Evolutionary conservation across 2,329 filamentous ascomycete species (phyloP).

Genomic region (Cordyceps pruinosa): DNA sequence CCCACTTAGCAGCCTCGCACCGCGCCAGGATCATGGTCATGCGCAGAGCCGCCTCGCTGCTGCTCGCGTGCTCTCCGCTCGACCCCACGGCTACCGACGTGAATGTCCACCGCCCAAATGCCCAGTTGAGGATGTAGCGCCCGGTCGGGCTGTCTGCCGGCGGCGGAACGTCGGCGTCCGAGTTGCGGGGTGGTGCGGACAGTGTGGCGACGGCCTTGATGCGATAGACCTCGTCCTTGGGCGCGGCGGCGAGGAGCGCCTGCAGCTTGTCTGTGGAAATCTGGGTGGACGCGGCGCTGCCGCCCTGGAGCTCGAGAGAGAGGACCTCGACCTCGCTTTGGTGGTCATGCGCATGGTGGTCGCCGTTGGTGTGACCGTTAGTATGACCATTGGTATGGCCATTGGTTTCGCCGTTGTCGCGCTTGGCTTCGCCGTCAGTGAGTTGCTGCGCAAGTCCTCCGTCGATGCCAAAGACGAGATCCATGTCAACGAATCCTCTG

Average conservation of each 20-base stretch:
- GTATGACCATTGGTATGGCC: conserved; percentile 19
- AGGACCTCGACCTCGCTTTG: conserved; percentile 92
- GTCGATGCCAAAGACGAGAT: conserved; percentile 82
- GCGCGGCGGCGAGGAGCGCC: conserved; percentile 61
- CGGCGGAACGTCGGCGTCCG: conserved; percentile 40
- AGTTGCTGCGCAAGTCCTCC: conserved; percentile 60
- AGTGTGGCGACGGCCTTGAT: conserved; percentile 68
- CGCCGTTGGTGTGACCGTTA: conserved; percentile 19
- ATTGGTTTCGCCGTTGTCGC: conserved; percentile 19
- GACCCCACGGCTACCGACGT: conserved; percentile 47
- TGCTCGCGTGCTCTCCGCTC: conserved; percentile 45
- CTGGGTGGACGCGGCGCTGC: conserved; percentile 24
- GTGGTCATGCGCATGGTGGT: conserved; percentile 38
- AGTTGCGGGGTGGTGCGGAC: conserved; percentile 39
- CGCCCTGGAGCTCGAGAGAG: conserved; percentile 61
- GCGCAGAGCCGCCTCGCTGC: conserved; percentile 49
- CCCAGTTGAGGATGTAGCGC: conserved; percentile 94
- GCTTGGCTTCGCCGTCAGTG: conserved; percentile 33
- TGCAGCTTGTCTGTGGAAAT: conserved; percentile 57
- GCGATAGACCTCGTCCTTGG: conserved; percentile 91
- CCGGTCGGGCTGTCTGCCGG: conserved; percentile 25
- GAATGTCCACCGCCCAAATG: conserved; percentile 92
- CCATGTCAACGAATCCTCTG: conserved; percentile 69
- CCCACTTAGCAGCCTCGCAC: conserved; percentile 70
- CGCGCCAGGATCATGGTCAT: conserved; percentile 72